These are phyloP conservation scores for Biscogniauxia marginata DNA, from an alignment of 2,329 filamentous ascomycete genomes.

Conservation along the genomic window DNA sequence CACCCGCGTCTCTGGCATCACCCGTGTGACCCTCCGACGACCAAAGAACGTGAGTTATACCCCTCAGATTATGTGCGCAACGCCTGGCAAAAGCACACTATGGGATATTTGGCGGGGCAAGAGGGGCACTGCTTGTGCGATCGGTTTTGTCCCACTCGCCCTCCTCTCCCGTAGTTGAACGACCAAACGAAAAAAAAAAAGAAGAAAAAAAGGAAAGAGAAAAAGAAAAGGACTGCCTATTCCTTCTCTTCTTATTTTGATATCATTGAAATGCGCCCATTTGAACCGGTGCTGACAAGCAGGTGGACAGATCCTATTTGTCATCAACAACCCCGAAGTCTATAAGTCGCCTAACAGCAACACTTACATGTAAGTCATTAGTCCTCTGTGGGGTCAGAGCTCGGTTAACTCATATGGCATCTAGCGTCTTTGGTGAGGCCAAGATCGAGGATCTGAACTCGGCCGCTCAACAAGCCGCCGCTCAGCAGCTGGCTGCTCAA, in stretches of 20 bases:
- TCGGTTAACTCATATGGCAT: slow-evolving; percentile 13
- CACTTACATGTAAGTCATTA: slow-evolving; percentile 88
- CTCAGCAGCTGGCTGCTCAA: slow-evolving; percentile 85
- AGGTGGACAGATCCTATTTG: slow-evolving; percentile 81
- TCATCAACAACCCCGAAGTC: slow-evolving; percentile 99
- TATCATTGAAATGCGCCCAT: not conserved
- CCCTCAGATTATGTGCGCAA: not conserved
- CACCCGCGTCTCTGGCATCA: slow-evolving; percentile 95
- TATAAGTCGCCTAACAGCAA: slow-evolving; percentile 99
- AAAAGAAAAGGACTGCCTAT: not conserved
- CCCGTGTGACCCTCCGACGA: slow-evolving; percentile 93
- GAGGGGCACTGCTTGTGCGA: not conserved
- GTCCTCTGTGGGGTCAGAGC: not conserved
- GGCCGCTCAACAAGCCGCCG: slow-evolving; percentile 91
- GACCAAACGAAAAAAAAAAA: not conserved
- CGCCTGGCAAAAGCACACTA: not conserved
- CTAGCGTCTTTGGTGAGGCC: slow-evolving; percentile 97
- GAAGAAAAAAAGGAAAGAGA: not conserved
- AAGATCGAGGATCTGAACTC: slow-evolving; percentile 99
- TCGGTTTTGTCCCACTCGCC: not conserved
- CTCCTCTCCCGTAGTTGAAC: not conserved
- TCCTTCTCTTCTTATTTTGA: not conserved
- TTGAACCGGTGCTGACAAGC: slow-evolving; percentile 3
- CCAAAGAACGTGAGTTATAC: slow-evolving; percentile 89
- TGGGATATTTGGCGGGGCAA: not conserved